A percentile compares a stretch with the other conserved stretches of the same genome.
phyloP scores from a whole-genome alignment of 2,329 filamentous ascomycete genomes.

The Parastagonospora avenae region DNA sequence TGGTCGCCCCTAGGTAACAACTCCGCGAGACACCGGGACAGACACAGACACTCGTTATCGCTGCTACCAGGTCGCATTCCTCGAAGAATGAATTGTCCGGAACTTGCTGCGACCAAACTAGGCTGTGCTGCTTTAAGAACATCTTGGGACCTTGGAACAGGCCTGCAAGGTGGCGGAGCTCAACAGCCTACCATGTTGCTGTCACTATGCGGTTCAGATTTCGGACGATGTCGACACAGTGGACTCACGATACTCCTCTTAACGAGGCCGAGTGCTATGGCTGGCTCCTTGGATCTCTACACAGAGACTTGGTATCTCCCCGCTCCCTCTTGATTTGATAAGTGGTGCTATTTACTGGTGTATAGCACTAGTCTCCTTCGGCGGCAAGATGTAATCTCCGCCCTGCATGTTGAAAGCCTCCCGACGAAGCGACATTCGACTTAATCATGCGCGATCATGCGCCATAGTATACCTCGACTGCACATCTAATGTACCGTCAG shows the following conservation, averaged over 20 bases:
- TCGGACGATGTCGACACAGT: constrained; percentile 6
- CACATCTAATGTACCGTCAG: too few relatives aligned
- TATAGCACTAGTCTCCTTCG: constrained; percentile 16
- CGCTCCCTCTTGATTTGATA: constrained; percentile 23
- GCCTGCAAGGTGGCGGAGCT: constrained; percentile 7
- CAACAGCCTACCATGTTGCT: constrained; percentile 11
- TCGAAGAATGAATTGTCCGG: constrained; percentile 15
- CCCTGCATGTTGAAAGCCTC: too few relatives aligned
- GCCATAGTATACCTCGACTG: too few relatives aligned
- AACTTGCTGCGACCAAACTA: constrained; percentile 11
- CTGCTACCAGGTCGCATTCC: constrained; percentile 19
- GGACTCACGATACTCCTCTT: constrained; percentile 10
- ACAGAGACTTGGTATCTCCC: constrained; percentile 33
- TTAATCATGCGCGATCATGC: too few relatives aligned
- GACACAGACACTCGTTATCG: constrained; percentile 23
- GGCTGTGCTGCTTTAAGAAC: constrained; percentile 6
- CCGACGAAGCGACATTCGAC: too few relatives aligned
- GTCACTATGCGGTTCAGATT: constrained; percentile 8
- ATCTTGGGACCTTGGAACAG: constrained; percentile 2
- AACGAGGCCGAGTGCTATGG: constrained; percentile 26
- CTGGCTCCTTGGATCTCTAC: constrained; percentile 22
- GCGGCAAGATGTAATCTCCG: too few relatives aligned
- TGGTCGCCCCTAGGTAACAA: constrained; percentile 30
- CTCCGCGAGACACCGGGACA: constrained; percentile 26
- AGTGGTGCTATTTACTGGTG: constrained; percentile 34